Percentiles rank a stretch among this genome's conserved stretches.
These are phyloP conservation scores for Eucalyptus curtisii DNA, from an alignment of 345 rosid species.

Conservation along the genomic window DNA sequence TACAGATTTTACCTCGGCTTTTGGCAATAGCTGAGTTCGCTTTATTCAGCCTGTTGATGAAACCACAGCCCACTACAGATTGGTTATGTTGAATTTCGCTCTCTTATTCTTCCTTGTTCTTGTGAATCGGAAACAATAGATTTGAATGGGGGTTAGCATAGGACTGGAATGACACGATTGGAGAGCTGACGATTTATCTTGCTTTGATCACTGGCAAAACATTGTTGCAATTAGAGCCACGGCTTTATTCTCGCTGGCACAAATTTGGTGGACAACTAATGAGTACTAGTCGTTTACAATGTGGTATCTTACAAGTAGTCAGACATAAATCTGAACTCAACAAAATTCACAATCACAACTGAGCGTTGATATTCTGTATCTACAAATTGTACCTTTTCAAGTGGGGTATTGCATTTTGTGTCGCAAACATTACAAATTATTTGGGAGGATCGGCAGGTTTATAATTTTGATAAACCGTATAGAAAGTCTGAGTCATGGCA, in stretches of 20 bases:
- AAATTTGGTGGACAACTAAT: not conserved
- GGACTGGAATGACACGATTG: not conserved
- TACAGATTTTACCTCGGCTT: not conserved
- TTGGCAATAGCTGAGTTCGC: not conserved
- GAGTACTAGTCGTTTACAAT: not conserved
- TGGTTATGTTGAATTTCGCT: not conserved
- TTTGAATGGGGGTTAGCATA: not conserved
- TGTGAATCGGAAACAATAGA: not conserved
- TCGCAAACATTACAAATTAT: not conserved
- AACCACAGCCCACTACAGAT: not conserved
- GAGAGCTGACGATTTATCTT: not conserved
- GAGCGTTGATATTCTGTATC: not conserved
- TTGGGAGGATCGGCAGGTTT: not conserved
- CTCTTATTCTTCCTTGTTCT: not conserved
- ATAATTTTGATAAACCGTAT: constrained; percentile 6
- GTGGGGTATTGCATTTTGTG: not conserved
- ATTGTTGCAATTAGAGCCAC: not conserved
- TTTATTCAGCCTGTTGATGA: not conserved
- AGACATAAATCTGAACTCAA: not conserved
- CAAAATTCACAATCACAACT: not conserved
- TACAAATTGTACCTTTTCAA: not conserved
- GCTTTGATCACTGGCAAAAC: not conserved
- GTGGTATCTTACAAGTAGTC: not conserved
- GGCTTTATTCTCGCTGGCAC: not conserved
- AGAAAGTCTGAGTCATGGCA: constrained; percentile 37